phyloP scores from a whole-genome alignment of 2,329 filamentous ascomycete genomes.

The Epichloe gansuensis region DNA sequence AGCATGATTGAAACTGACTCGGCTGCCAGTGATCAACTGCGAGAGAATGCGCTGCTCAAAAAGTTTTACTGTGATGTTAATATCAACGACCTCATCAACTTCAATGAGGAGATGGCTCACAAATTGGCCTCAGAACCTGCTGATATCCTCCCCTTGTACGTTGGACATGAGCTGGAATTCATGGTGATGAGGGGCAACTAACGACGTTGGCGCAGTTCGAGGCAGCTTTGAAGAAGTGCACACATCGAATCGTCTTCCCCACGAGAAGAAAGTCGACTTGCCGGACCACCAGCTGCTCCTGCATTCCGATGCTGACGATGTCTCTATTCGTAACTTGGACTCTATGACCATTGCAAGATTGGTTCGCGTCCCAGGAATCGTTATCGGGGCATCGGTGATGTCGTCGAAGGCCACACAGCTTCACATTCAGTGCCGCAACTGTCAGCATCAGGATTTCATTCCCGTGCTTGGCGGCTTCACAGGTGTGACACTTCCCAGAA shows the following conservation, averaged over 20 bases:
- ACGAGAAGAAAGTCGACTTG: constrained; percentile 52
- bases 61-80: constrained; percentile 96
- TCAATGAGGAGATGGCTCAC: constrained; percentile 90
- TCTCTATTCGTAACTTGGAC: constrained; percentile 87
- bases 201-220: constrained; percentile 56
- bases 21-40: constrained; percentile 67
- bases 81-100: constrained; percentile 88
- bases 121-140: constrained; percentile 78
- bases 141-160: constrained; percentile 77
- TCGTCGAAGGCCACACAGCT: constrained; percentile 89
- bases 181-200: not conserved
- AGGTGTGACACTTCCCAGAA: constrained; percentile 71
- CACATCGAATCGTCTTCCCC: constrained; percentile 81
- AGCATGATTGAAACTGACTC: constrained; percentile 6
- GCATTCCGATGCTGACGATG: constrained; percentile 81
- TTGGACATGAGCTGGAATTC: not conserved
- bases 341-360: constrained; percentile 86
- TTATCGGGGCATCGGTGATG: constrained; percentile 92
- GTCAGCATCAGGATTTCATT: constrained; percentile 58
- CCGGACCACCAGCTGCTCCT: constrained; percentile 91
- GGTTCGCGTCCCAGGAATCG: constrained; percentile 93
- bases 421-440: constrained; percentile 79
- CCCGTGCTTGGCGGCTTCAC: constrained; percentile 76
- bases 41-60: constrained; percentile 87
- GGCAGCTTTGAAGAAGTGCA: constrained; percentile 77